Conservation (phyloP, 1,284 basidiomycete genomes). For the Melampsora americana region DNA sequence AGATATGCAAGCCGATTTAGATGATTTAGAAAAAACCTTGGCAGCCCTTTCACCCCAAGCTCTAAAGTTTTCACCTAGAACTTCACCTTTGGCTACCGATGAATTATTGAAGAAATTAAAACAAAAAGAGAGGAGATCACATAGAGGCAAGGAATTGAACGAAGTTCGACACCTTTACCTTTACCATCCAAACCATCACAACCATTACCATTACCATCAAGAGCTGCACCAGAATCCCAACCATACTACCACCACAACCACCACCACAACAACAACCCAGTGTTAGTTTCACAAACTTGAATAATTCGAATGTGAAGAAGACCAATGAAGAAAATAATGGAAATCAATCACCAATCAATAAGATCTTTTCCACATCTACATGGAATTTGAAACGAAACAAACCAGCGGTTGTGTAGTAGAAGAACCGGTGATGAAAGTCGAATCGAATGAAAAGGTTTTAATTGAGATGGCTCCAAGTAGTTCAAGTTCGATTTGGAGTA, state of each 20-base stretch:
- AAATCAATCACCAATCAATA: not conserved
- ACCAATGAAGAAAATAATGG: not conserved
- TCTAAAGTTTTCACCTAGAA: not conserved
- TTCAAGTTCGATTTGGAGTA: not conserved
- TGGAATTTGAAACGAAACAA: not conserved
- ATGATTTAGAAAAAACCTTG: conserved; percentile 29
- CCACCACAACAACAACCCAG: no score
- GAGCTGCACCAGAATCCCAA: no score
- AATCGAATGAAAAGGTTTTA: not conserved
- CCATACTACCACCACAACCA: no score
- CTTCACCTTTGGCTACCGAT: not conserved
- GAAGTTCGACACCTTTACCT: not conserved
- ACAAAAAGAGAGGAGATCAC: not conserved
- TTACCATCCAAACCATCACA: not conserved
- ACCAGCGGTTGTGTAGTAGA: not conserved
- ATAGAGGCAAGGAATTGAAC: not conserved
- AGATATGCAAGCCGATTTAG: conserved; percentile 27
- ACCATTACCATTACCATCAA: not conserved
- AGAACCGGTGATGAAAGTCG: not conserved
- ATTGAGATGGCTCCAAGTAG: not conserved
- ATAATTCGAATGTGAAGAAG: not conserved
- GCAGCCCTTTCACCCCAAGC: conserved; percentile 25
- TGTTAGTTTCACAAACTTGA: not conserved
- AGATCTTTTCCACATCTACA: not conserved
- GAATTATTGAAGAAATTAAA: not conserved